Evolutionary conservation across 2,329 filamentous ascomycete species (phyloP).

Genomic region (Fusarium sp.): DNA sequence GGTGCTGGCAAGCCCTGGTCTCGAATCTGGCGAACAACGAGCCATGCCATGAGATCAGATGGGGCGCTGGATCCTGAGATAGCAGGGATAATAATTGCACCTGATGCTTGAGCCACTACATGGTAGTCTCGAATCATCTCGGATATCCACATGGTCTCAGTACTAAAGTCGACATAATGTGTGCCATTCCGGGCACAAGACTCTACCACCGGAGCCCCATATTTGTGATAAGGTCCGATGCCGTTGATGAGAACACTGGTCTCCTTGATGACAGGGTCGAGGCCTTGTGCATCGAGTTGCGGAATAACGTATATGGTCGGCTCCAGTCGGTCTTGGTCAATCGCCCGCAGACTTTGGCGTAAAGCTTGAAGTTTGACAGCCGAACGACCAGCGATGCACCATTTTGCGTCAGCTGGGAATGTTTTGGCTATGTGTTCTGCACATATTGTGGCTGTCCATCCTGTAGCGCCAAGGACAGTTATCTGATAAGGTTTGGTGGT

Average conservation of each 20-base stretch:
- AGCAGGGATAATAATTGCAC: slow-evolving; percentile 2
- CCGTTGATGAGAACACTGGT: background rate
- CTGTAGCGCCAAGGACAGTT: background rate
- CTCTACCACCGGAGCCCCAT: background rate
- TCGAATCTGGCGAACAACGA: background rate
- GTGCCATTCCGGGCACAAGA: slow-evolving; percentile 4
- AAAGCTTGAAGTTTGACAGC: background rate
- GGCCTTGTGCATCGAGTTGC: background rate
- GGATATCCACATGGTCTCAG: slow-evolving; percentile 1
- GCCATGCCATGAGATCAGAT: slow-evolving; percentile 7
- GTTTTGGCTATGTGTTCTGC: background rate
- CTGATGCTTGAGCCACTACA: background rate
- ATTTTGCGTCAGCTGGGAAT: background rate
- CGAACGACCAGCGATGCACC: slow-evolving; percentile 8
- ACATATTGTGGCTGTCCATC: background rate
- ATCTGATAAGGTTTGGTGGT: background rate
- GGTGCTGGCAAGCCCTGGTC: background rate
- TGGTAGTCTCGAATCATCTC: background rate
- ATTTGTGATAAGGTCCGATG: slow-evolving; percentile 1
- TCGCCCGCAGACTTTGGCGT: background rate
- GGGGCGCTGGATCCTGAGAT: slow-evolving; percentile 9
- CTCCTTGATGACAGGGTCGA: background rate
- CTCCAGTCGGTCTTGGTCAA: background rate
- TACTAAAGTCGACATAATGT: slow-evolving; percentile 9
- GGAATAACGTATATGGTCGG: background rate